Evolutionary conservation across 257 asterid genomes (phyloP).

Genomic region (Echium plantagineum): DNA sequence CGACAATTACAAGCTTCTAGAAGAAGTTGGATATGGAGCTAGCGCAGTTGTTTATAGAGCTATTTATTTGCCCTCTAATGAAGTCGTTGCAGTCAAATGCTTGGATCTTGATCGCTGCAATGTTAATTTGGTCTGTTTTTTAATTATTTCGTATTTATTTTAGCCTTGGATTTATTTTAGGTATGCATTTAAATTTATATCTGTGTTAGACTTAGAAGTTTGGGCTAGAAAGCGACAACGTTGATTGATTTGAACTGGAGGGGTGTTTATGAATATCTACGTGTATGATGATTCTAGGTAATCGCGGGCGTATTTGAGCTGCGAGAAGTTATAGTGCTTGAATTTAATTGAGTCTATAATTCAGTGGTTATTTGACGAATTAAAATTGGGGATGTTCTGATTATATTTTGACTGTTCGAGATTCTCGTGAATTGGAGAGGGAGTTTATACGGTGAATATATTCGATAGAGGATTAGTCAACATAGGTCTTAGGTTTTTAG

Average conservation of each 20-base stretch:
- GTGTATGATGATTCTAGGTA: background rate
- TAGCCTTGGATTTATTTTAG: background rate
- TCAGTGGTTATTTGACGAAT: background rate
- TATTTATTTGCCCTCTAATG: conserved; percentile 74
- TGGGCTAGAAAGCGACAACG: no score
- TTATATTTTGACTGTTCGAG: no score
- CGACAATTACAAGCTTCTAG: conserved; percentile 67
- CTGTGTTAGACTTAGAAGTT: no score
- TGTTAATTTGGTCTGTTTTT: conserved; percentile 71
- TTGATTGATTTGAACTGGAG: no score
- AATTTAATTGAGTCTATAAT: background rate
- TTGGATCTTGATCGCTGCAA: conserved; percentile 99
- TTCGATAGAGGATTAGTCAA: background rate
- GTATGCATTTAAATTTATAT: no score
- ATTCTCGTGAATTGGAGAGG: background rate
- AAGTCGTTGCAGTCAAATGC: conserved; percentile 85
- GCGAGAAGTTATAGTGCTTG: background rate
- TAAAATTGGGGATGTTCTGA: background rate
- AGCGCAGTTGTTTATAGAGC: conserved; percentile 91
- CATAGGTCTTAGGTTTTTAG: background rate
- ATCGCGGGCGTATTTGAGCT: background rate
- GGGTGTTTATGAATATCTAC: background rate
- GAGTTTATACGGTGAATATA: background rate
- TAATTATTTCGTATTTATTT: background rate
- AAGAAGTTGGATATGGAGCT: conserved; percentile 93